A percentile compares a stretch with the other conserved stretches of the same genome.
phyloP scores from a whole-genome alignment of 306 rosid genomes.

The Trifolium pratense region DNA sequence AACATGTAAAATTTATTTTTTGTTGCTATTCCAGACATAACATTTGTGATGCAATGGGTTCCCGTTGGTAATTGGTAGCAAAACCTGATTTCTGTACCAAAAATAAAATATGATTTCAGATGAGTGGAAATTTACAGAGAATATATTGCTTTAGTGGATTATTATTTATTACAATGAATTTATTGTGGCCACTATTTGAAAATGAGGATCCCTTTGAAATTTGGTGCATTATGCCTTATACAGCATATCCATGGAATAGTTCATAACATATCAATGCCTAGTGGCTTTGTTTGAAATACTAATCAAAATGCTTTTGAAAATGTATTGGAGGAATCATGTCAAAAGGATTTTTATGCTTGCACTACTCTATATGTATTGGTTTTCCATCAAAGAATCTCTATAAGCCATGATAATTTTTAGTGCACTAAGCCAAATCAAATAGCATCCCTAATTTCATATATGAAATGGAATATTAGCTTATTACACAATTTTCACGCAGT shows the following conservation, averaged over 20 bases:
- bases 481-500: too few species aligned
- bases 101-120: background rate
- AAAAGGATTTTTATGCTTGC: slow-evolving; percentile 31
- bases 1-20: too few species aligned
- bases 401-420: slow-evolving; percentile 37
- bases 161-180: background rate
- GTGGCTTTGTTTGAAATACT: slow-evolving; percentile 36
- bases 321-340: slow-evolving; percentile 36
- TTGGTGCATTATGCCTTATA: slow-evolving; percentile 26
- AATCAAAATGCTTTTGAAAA: slow-evolving; percentile 34
- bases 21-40: too few species aligned
- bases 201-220: slow-evolving; percentile 33
- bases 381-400: slow-evolving; percentile 43
- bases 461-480: slow-evolving; percentile 25
- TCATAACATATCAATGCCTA: slow-evolving; percentile 24
- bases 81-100: background rate
- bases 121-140: slow-evolving; percentile 41
- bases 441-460: slow-evolving; percentile 2
- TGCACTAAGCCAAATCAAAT: slow-evolving; percentile 36
- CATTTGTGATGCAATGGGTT: slow-evolving; percentile 12
- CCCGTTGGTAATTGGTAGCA: background rate
- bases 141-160: slow-evolving; percentile 43
- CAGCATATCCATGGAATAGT: slow-evolving; percentile 24
- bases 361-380: slow-evolving; percentile 20
- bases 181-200: slow-evolving; percentile 24